A percentile compares a stretch with the other conserved stretches of the same genome.
These are phyloP conservation scores for Conticribra weissflogii DNA, from an alignment of 108 stramenopile genomes.

Conservation along the genomic window DNA sequence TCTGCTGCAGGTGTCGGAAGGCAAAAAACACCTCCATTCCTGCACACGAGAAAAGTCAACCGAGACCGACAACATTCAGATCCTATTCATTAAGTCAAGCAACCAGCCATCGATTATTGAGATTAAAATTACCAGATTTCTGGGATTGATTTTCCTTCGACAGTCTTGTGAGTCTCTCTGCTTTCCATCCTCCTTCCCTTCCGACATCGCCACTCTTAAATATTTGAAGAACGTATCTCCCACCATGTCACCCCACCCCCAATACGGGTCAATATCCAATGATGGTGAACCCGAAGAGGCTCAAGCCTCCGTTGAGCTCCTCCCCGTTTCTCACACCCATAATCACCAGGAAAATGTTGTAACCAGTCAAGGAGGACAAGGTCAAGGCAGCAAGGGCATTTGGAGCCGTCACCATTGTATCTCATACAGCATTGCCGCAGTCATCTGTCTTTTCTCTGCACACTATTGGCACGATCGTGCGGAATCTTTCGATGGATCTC, in stretches of 20 bases:
- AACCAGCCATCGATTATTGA: too few relatives aligned
- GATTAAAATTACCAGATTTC: too few relatives aligned
- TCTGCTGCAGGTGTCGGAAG: too few relatives aligned
- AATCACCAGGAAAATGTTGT: neutral
- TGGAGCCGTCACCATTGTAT: constrained; percentile 7
- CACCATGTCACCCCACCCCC: constrained; percentile 21
- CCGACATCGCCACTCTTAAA: too few relatives aligned
- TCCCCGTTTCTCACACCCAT: neutral
- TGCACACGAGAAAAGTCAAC: too few relatives aligned
- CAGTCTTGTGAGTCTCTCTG: too few relatives aligned
- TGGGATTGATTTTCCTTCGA: too few relatives aligned
- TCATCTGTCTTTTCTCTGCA: constrained; percentile 10
- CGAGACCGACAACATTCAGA: too few relatives aligned
- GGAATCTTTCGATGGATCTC: neutral
- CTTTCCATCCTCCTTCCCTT: too few relatives aligned
- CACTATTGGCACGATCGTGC: constrained; percentile 6
- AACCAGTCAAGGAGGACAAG: neutral
- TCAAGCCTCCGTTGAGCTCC: neutral
- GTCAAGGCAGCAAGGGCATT: neutral
- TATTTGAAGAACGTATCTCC: too few relatives aligned
- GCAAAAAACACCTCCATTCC: too few relatives aligned
- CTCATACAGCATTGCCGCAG: constrained; percentile 12
- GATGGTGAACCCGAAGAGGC: constrained; percentile 12
- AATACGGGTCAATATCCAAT: constrained; percentile 29
- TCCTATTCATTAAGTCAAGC: too few relatives aligned